A percentile compares a stretch with the other conserved stretches of the same genome.
phyloP scores from a whole-genome alignment of 2,329 filamentous ascomycete genomes.

The Trichoderma sp. region DNA sequence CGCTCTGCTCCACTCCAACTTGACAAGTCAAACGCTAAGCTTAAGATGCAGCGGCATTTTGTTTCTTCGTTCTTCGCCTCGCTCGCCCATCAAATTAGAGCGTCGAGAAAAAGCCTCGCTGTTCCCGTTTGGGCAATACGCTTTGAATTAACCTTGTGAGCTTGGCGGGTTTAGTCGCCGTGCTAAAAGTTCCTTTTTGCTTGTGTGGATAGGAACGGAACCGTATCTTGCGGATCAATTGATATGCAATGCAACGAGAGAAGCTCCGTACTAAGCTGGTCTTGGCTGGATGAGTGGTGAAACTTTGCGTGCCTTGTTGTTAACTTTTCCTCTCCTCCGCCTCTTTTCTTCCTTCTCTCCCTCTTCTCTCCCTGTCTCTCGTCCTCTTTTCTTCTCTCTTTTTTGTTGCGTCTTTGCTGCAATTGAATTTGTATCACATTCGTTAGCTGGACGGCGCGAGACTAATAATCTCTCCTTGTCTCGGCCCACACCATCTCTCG shows the following conservation, averaged over 20 bases:
- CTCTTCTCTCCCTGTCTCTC: not conserved
- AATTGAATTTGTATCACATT: not conserved
- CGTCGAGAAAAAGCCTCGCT: slow-evolving; percentile 18
- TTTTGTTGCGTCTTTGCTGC: not conserved
- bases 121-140: slow-evolving; percentile 16
- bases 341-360: not conserved
- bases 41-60: slow-evolving; percentile 8
- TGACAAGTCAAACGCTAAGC: not conserved
- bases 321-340: not conserved
- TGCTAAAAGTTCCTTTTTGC: not conserved
- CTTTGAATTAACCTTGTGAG: slow-evolving; percentile 4
- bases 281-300: not conserved
- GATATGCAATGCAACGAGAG: not conserved
- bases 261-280: not conserved
- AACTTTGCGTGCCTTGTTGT: not conserved
- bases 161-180: not conserved
- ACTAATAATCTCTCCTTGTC: not conserved
- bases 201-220: not conserved
- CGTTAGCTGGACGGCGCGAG: not conserved
- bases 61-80: not conserved
- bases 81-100: slow-evolving; percentile 17
- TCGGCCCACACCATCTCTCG: not conserved
- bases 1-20: not conserved
- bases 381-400: not conserved
- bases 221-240: not conserved